Conservation (phyloP, 2,329 filamentous ascomycete species). For the Fusarium drepaniforme region DNA sequence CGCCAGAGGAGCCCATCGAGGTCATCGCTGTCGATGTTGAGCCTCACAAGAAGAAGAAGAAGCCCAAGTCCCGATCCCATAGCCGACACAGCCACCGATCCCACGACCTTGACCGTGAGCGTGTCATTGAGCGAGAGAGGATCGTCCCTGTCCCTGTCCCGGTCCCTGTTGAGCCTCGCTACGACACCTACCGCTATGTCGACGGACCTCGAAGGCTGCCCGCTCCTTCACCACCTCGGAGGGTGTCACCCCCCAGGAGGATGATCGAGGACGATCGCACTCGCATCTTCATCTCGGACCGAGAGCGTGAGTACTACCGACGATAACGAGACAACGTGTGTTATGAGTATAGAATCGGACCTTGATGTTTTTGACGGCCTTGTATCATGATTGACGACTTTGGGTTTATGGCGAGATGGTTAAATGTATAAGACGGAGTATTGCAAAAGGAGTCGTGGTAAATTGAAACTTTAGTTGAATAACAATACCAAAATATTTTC, state of each 20-base stretch:
- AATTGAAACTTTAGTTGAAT: slow-evolving; percentile 10
- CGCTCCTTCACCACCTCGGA: slow-evolving; percentile 48
- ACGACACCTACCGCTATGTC: slow-evolving; percentile 66
- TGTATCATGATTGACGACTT: slow-evolving; percentile 40
- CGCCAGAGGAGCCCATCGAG: slow-evolving; percentile 50
- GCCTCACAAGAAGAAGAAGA: slow-evolving; percentile 45
- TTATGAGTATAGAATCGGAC: neutral
- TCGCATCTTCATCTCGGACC: slow-evolving; percentile 51
- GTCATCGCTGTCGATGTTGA: slow-evolving; percentile 56
- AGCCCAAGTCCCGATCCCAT: slow-evolving; percentile 46
- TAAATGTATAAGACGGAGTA: slow-evolving; percentile 12
- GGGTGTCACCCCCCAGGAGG: slow-evolving; percentile 43
- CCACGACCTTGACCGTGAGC: slow-evolving; percentile 55
- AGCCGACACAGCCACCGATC: slow-evolving; percentile 46
- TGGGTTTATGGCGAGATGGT: slow-evolving; percentile 13
- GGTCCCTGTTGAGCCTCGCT: slow-evolving; percentile 53
- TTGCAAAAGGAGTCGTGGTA: slow-evolving; percentile 28
- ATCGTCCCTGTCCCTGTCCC: slow-evolving; percentile 59
- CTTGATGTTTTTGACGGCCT: slow-evolving; percentile 16
- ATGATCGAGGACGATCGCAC: slow-evolving; percentile 48
- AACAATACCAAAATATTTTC: no score
- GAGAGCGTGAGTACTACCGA: slow-evolving; percentile 49
- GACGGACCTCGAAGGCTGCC: slow-evolving; percentile 58
- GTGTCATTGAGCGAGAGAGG: slow-evolving; percentile 65
- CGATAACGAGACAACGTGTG: slow-evolving; percentile 14